Conservation (phyloP, 306 rosid genomes). For the Arachis hypogaea region DNA sequence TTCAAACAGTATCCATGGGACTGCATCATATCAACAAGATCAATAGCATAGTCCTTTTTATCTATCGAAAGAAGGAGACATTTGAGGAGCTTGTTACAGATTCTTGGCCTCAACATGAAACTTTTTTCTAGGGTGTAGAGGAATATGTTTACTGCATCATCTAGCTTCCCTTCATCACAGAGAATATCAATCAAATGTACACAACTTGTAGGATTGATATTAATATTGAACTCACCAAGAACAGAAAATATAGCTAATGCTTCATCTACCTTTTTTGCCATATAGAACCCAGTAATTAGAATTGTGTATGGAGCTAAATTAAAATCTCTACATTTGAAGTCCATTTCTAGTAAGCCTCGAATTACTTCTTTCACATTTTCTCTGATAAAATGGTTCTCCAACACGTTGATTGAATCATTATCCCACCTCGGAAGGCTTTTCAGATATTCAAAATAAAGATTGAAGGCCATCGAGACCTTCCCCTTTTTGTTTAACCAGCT, state of each 20-base stretch:
- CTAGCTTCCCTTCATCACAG: conserved; percentile 50
- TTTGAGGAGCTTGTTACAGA: conserved; percentile 50
- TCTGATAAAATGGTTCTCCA: conserved; percentile 52
- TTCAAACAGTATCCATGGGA: conserved; percentile 52
- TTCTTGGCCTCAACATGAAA: conserved; percentile 43
- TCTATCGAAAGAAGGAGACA: conserved; percentile 48
- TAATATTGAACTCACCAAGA: conserved; percentile 62
- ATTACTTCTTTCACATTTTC: conserved; percentile 57
- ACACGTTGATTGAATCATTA: not conserved
- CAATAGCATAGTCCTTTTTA: conserved; percentile 48
- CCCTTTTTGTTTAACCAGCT: too few relatives aligned
- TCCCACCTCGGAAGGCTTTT: too few relatives aligned
- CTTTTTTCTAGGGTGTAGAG: conserved; percentile 66
- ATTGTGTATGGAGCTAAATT: conserved; percentile 71
- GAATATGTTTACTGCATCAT: conserved; percentile 59
- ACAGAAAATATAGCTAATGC: conserved; percentile 61
- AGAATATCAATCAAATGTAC: conserved; percentile 66
- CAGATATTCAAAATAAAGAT: too few relatives aligned
- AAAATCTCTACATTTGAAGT: conserved; percentile 57
- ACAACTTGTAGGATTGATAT: conserved; percentile 72
- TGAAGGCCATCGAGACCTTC: too few relatives aligned
- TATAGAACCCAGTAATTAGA: conserved; percentile 83
- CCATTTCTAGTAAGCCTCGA: conserved; percentile 61
- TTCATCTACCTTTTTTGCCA: conserved; percentile 50
- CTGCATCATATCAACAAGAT: conserved; percentile 56